Evolutionary conservation across 2,329 filamentous ascomycete genomes (phyloP).

Genomic region (Microcyclosporella mali): DNA sequence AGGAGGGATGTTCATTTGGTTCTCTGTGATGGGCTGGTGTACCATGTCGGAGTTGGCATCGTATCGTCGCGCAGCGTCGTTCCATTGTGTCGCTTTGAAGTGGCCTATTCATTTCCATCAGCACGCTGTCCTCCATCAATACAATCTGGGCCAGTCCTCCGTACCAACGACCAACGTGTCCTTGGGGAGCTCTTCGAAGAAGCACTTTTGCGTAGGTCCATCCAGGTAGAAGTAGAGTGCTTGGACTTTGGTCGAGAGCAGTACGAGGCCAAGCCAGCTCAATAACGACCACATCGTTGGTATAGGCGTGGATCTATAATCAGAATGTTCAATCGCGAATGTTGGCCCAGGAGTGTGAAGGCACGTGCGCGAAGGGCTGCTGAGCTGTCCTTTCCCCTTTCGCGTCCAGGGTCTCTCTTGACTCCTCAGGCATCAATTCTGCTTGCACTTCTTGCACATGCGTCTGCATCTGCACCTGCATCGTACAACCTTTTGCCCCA

Average conservation of each 20-base stretch:
- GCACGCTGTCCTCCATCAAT: slow-evolving; percentile 1
- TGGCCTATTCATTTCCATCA: slow-evolving; percentile 50
- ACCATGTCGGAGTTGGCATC: slow-evolving; percentile 58
- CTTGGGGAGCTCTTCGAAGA: slow-evolving; percentile 96
- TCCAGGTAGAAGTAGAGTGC: slow-evolving; percentile 96
- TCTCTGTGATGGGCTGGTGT: not conserved
- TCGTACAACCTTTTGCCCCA: too few relatives aligned
- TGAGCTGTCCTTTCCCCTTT: not conserved
- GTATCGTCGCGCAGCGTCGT: slow-evolving; percentile 64
- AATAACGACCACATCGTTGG: slow-evolving; percentile 25
- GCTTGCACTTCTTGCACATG: not conserved
- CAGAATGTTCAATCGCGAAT: not conserved
- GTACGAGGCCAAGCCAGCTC: slow-evolving; percentile 21
- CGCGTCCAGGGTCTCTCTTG: not conserved
- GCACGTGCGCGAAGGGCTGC: too few relatives aligned
- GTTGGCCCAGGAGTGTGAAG: too few relatives aligned
- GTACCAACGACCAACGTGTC: slow-evolving; percentile 88
- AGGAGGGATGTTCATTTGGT: slow-evolving; percentile 3
- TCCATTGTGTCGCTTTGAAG: slow-evolving; percentile 80
- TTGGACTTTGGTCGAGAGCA: slow-evolving; percentile 56
- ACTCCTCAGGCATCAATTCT: not conserved
- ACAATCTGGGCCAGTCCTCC: slow-evolving; percentile 19
- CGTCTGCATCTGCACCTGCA: too few relatives aligned
- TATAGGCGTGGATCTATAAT: not conserved
- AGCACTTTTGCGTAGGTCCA: slow-evolving; percentile 79